These are phyloP conservation scores for Magnaporthiopsis incrustans DNA, from an alignment of 2,329 filamentous ascomycete species.

Conservation along the genomic window DNA sequence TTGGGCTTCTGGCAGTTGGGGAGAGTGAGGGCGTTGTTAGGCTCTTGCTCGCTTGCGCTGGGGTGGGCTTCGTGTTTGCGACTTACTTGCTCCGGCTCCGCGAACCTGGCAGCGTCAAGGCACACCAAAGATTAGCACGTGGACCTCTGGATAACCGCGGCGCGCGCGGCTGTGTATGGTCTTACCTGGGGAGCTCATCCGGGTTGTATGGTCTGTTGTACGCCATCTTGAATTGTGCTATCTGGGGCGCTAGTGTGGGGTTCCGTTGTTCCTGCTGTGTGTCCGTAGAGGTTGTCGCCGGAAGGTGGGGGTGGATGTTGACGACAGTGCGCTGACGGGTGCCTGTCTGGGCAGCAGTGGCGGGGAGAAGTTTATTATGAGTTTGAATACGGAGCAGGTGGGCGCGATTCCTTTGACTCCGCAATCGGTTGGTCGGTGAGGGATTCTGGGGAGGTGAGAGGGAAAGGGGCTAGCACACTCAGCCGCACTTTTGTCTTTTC, in stretches of 20 bases:
- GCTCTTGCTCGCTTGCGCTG: slow-evolving; percentile 8
- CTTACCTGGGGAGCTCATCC: slow-evolving; percentile 86
- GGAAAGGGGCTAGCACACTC: background rate
- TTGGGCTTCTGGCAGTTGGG: slow-evolving; percentile 15
- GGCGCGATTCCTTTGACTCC: background rate
- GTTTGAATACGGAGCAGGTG: background rate
- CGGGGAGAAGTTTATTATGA: background rate
- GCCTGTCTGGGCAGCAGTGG: background rate
- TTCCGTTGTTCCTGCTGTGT: background rate
- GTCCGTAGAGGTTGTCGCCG: background rate
- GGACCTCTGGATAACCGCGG: background rate
- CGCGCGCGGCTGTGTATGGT: background rate
- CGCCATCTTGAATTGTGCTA: slow-evolving; percentile 54
- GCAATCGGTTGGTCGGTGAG: background rate
- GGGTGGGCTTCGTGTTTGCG: slow-evolving; percentile 9
- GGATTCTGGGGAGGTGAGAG: background rate
- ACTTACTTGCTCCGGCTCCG: slow-evolving; percentile 40
- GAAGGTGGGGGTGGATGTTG: background rate
- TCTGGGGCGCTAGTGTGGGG: background rate
- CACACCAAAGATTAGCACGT: slow-evolving; percentile 5
- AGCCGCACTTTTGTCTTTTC: background rate
- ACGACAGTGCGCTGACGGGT: background rate
- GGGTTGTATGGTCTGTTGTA: slow-evolving; percentile 93
- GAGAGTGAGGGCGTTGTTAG: slow-evolving; percentile 7
- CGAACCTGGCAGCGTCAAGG: slow-evolving; percentile 31